Evolutionary conservation across 2,329 filamentous ascomycete genomes (phyloP).

Genomic region (Aspergillus fumigatiaffinis): DNA sequence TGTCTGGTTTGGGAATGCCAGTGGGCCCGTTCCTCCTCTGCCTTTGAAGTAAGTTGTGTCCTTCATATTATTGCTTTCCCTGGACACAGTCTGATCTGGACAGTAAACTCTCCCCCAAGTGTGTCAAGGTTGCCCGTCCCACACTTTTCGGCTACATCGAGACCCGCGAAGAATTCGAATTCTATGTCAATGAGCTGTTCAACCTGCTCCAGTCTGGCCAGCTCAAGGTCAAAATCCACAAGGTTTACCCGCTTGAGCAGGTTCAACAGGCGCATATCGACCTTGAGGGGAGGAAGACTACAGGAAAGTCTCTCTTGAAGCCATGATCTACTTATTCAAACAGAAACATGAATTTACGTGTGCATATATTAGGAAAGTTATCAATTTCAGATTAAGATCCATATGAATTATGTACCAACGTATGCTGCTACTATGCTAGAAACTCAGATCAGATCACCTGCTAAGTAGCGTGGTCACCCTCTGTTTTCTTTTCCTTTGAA

Average conservation of each 20-base stretch:
- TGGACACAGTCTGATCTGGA: constrained; percentile 7
- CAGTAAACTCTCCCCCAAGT: constrained; percentile 62
- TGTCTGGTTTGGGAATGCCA: constrained; percentile 76
- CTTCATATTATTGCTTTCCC: constrained; percentile 26
- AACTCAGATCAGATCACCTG: neutral
- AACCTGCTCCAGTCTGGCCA: constrained; percentile 65
- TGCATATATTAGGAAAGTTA: neutral
- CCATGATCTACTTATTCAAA: constrained; percentile 37
- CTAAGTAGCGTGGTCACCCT: neutral
- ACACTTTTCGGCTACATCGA: constrained; percentile 67
- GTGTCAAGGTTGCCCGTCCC: constrained; percentile 72
- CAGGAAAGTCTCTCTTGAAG: constrained; percentile 76
- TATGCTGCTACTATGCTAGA: neutral
- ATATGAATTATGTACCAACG: neutral
- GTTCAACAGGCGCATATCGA: constrained; percentile 69
- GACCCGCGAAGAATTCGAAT: constrained; percentile 66
- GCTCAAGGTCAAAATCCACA: constrained; percentile 69
- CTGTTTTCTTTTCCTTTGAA: constrained; percentile 4
- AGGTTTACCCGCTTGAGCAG: constrained; percentile 72
- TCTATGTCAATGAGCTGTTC: constrained; percentile 69
- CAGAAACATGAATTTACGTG: neutral
- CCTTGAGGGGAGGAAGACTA: constrained; percentile 76
- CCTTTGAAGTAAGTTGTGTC: constrained; percentile 51
- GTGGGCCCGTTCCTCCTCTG: constrained; percentile 71
- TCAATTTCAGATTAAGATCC: neutral